These are phyloP conservation scores for Chytridiales sp. DNA, from an alignment of 371 early-diverging fungal species.

Conservation along the genomic window DNA sequence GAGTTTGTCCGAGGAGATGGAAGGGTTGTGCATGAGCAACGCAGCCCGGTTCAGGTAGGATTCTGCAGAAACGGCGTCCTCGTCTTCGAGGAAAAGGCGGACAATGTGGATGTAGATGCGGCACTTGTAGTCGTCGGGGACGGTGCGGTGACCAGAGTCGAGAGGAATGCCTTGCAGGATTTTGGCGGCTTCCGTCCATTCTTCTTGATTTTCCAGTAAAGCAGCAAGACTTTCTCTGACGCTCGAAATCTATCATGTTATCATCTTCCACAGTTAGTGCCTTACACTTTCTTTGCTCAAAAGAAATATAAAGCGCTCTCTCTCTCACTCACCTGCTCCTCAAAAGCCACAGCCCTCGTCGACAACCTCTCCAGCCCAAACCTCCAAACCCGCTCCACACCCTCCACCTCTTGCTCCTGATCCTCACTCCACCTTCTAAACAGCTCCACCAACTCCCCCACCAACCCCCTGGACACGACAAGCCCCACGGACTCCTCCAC, in stretches of 20 bases:
- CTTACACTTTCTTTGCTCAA: background rate
- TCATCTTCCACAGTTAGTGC: background rate
- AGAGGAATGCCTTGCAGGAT: slow-evolving; percentile 79
- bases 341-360: slow-evolving; percentile 75
- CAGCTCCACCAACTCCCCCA: slow-evolving; percentile 58
- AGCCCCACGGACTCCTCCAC: slow-evolving; percentile 62
- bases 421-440: slow-evolving; percentile 21
- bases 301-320: background rate
- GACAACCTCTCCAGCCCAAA: slow-evolving; percentile 28
- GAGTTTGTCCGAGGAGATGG: slow-evolving; percentile 7
- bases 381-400: slow-evolving; percentile 26
- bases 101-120: slow-evolving; percentile 81
- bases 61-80: slow-evolving; percentile 79
- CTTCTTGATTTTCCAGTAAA: slow-evolving; percentile 72
- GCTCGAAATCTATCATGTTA: slow-evolving; percentile 52
- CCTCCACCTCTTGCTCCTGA: background rate
- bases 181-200: slow-evolving; percentile 77
- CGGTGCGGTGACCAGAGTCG: slow-evolving; percentile 79
- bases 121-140: slow-evolving; percentile 77
- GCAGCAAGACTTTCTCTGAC: slow-evolving; percentile 71
- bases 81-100: slow-evolving; percentile 78
- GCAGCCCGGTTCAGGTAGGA: slow-evolving; percentile 80
- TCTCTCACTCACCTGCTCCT: slow-evolving; percentile 68
- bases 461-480: slow-evolving; percentile 39
- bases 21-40: slow-evolving; percentile 51